These are phyloP conservation scores for Furcasterigmium furcatum DNA, from an alignment of 2,329 filamentous ascomycete species.

Conservation along the genomic window DNA sequence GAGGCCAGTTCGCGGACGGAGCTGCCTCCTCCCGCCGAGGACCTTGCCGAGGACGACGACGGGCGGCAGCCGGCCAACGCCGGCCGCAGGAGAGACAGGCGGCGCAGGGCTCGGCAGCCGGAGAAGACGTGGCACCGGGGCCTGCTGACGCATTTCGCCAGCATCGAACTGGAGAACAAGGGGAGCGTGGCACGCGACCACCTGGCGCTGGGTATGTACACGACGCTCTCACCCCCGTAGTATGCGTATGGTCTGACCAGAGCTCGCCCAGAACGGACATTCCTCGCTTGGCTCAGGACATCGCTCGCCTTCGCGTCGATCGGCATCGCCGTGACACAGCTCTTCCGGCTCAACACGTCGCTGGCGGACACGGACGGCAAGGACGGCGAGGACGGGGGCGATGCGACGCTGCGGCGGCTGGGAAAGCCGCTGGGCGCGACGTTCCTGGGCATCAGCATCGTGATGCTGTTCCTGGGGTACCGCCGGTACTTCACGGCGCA, in stretches of 20 bases:
- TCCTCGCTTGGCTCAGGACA: constrained; percentile 81
- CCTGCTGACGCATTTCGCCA: constrained; percentile 46
- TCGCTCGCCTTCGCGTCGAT: constrained; percentile 80
- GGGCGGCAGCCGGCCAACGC: neutral
- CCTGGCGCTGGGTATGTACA: constrained; percentile 64
- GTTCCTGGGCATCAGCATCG: constrained; percentile 72
- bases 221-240: neutral
- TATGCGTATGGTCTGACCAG: no score
- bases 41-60: constrained; percentile 13
- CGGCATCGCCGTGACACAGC: constrained; percentile 78
- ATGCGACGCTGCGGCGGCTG: constrained; percentile 53
- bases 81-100: constrained; percentile 1
- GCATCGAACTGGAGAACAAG: constrained; percentile 80
- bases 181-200: constrained; percentile 81
- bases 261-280: constrained; percentile 79
- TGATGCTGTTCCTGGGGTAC: constrained; percentile 74
- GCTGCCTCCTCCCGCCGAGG: constrained; percentile 9
- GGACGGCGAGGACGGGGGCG: constrained; percentile 23
- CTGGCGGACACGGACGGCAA: constrained; percentile 33
- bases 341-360: constrained; percentile 77
- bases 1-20: constrained; percentile 6
- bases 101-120: constrained; percentile 15
- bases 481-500: constrained; percentile 76
- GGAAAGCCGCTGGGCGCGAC: constrained; percentile 74
- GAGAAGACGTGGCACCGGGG: constrained; percentile 48